These are phyloP conservation scores for Anisogramma anomala DNA, from an alignment of 2,329 filamentous ascomycete species.

Conservation along the genomic window DNA sequence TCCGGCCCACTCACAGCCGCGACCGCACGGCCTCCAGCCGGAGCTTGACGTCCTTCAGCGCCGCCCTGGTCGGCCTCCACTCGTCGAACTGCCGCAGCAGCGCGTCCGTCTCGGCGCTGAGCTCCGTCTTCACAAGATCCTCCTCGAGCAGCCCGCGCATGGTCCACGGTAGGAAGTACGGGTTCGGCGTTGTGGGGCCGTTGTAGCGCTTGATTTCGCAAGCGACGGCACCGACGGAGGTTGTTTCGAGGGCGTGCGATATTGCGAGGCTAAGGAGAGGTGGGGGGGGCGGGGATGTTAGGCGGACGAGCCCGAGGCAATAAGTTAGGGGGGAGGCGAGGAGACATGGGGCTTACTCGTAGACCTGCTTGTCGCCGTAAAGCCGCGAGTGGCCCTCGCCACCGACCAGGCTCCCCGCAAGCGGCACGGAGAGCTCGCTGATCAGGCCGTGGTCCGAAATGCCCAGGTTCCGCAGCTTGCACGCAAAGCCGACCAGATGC, in stretches of 20 bases:
- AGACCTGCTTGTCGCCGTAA: slow-evolving; percentile 81
- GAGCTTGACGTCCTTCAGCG: slow-evolving; percentile 91
- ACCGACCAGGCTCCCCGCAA: slow-evolving; percentile 82
- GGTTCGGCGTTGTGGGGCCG: slow-evolving; percentile 51
- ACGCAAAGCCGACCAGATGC: slow-evolving; percentile 80
- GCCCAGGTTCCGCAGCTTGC: slow-evolving; percentile 89
- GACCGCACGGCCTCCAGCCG: slow-evolving; percentile 83
- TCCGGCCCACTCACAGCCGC: slow-evolving; percentile 58
- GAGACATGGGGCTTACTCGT: slow-evolving; percentile 45
- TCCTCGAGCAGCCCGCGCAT: slow-evolving; percentile 91
- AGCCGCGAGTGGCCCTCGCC: slow-evolving; percentile 90
- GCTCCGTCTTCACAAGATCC: slow-evolving; percentile 72
- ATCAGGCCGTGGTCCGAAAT: slow-evolving; percentile 88
- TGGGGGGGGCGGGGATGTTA: neutral
- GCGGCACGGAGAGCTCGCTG: slow-evolving; percentile 73
- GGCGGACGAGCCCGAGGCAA: too few relatives aligned
- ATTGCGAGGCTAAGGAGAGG: slow-evolving; percentile 45
- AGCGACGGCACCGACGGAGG: slow-evolving; percentile 34
- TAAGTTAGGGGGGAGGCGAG: slow-evolving; percentile 5
- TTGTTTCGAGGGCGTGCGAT: slow-evolving; percentile 62
- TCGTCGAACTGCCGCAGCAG: slow-evolving; percentile 81
- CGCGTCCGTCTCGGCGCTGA: slow-evolving; percentile 64
- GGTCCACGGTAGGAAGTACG: slow-evolving; percentile 87
- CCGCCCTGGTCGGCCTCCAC: slow-evolving; percentile 85
- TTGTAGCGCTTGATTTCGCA: slow-evolving; percentile 43